Base-by-base conservation (phyloP, 83 land plant species). In the Picea mariana region DNA sequence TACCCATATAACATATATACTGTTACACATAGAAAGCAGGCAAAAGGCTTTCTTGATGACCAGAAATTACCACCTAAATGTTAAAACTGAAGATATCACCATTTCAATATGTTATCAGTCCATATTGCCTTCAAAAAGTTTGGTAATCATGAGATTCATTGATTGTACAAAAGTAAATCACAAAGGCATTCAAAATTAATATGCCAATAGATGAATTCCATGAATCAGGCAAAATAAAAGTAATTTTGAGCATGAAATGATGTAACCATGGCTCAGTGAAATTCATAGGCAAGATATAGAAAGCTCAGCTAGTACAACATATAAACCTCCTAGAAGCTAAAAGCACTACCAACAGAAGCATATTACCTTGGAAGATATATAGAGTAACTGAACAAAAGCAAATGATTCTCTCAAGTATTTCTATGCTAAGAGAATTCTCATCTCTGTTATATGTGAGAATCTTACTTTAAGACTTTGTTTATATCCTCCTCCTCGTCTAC, bases 401-500 rank as follows among this genome's bases (percentile, higher is more conserved):
- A 69, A 69, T 8, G 7, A 5, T 34, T 17, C 40, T 34, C 20
- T 69, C 40, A 69, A 2, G 4, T 44, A 73, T 44, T 44, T 40
- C 47, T 9, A 38, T 6, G 34, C 6, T 0, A 34, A 34, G 9
- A 7, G 8, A 73, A 73, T 20, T 72, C 52, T 20, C 11, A 20
- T 52, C 6, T 24, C 77, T 73, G 52, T n/a, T 52, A 9, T 42
- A 44, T 58, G 13, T 21, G 15, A 81, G 13, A 65, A 77, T 68
- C 83, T 64, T 80, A 97, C 99, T 92, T 91, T 80, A 97, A 85
- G 38, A 97, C 98, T 88, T 92, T 97, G 91, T 97, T 97, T 73
- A 97, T 97, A 89, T 97, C 99, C 83, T 97, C 99, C 85, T 97
- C 99, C 49, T 95, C 99, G 81, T 97, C 99, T 9, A 94, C 97